These are phyloP conservation scores for Chrysanthemum seticuspe DNA, from an alignment of 129 eudicot species.

Conservation along the genomic window DNA sequence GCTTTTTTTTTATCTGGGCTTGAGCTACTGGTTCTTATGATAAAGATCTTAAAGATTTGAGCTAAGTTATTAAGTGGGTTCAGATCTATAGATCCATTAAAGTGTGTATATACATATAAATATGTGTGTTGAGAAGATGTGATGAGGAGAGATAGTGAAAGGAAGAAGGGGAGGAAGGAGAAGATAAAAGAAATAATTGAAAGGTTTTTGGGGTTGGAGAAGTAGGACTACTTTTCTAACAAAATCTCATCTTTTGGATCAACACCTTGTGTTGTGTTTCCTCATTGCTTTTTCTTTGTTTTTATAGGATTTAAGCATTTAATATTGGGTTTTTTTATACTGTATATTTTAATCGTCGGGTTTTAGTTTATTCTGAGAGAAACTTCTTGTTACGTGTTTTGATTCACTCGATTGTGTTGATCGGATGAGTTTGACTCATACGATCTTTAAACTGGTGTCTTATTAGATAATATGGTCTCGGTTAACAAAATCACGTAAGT, in stretches of 20 bases:
- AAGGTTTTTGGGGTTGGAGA: conserved; percentile 8
- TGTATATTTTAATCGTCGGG: background rate
- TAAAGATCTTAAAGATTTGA: conserved; percentile 37
- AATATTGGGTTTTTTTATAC: background rate
- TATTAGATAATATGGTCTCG: no score
- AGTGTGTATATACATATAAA: background rate
- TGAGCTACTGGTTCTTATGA: conserved; percentile 31
- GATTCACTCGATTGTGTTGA: no score
- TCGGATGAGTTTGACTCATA: no score
- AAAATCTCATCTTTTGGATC: conserved; percentile 25
- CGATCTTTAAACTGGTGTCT: no score
- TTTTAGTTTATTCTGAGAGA: no score
- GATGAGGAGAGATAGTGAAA: conserved; percentile 13
- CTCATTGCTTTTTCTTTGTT: background rate
- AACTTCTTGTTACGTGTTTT: no score
- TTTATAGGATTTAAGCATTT: background rate
- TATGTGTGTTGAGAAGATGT: background rate
- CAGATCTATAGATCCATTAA: conserved; percentile 66
- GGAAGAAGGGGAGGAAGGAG: conserved; percentile 16
- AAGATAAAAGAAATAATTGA: conserved; percentile 17
- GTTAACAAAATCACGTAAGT: no score
- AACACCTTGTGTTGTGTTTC: conserved; percentile 3
- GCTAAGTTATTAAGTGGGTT: conserved; percentile 21
- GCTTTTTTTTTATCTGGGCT: conserved; percentile 18
- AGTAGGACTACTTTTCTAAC: background rate